Percentiles rank a stretch among this genome's conserved stretches.
Conservation (phyloP, 177 flowering plant species). For the Vitis hybrid region DNA sequence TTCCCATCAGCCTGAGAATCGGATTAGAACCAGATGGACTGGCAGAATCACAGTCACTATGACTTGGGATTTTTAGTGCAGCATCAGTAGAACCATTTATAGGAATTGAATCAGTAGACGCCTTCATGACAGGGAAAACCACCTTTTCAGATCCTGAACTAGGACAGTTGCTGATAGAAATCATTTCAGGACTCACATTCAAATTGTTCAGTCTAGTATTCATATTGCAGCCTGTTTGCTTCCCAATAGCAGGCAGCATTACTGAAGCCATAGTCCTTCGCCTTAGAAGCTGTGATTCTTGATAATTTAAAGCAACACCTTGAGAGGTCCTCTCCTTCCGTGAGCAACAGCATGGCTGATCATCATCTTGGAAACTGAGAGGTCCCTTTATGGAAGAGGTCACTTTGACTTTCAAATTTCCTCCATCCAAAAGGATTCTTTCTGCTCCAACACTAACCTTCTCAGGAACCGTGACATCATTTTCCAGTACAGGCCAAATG, state of each 20-base stretch:
- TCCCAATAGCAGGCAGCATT: constrained; percentile 24
- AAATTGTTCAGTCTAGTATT: constrained; percentile 12
- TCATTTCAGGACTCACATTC: constrained; percentile 23
- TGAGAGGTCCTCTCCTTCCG: constrained; percentile 44
- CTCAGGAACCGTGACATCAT: constrained; percentile 17
- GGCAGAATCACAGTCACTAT: constrained; percentile 30
- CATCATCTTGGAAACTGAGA: constrained; percentile 26
- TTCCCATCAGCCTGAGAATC: constrained; percentile 83
- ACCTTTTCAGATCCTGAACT: constrained; percentile 26
- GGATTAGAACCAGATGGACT: constrained; percentile 59
- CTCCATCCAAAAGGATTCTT: constrained; percentile 22
- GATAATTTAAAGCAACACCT: constrained; percentile 29
- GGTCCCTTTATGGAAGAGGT: constrained; percentile 27
- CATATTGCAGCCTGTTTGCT: constrained; percentile 21
- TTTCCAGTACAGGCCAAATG: constrained; percentile 19
- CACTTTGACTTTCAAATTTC: constrained; percentile 13
- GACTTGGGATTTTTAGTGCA: constrained; percentile 26
- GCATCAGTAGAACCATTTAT: constrained; percentile 22
- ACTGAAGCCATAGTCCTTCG: constrained; percentile 29
- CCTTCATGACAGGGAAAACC: constrained; percentile 17
- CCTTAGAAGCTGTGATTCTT: constrained; percentile 41
- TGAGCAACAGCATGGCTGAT: constrained; percentile 61
- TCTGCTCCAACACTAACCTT: constrained; percentile 19
- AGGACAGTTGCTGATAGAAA: constrained; percentile 18
- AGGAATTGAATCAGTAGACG: constrained; percentile 20